These are phyloP conservation scores for Hyphopichia homilentoma DNA, from an alignment of 805 yeast genomes.

Conservation along the genomic window DNA sequence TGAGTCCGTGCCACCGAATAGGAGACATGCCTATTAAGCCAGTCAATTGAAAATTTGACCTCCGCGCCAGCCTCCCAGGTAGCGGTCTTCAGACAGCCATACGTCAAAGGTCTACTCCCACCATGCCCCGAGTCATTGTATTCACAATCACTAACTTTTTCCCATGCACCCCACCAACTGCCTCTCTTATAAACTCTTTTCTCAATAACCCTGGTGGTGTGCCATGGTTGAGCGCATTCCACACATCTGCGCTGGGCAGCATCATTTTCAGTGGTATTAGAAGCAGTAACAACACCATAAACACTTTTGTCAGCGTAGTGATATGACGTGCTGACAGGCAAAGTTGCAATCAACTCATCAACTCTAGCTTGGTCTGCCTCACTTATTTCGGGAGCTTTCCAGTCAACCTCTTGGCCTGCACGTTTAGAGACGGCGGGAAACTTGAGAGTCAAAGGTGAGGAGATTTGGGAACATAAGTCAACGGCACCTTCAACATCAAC, in stretches of 20 bases:
- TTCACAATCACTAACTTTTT: neutral
- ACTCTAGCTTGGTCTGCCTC: neutral
- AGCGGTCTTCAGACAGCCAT: neutral
- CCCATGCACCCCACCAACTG: neutral
- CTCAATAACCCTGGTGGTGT: neutral
- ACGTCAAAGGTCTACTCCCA: neutral
- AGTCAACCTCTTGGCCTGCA: neutral
- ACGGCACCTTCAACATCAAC: neutral
- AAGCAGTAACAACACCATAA: neutral
- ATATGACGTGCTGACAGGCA: neutral
- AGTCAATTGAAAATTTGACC: neutral
- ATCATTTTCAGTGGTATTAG: neutral
- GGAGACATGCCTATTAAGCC: neutral
- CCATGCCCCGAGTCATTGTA: neutral
- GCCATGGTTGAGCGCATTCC: no score
- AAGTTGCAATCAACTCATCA: neutral
- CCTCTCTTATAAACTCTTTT: neutral
- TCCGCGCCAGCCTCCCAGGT: neutral
- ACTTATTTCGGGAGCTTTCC: neutral
- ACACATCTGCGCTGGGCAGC: neutral
- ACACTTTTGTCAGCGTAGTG: neutral
- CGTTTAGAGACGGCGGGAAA: neutral
- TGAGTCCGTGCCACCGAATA: neutral
- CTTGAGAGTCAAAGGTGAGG: neutral
- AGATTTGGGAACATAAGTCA: neutral